Evolutionary conservation across 2,329 filamentous ascomycete species (phyloP).

Genomic region (Xenoacremonium recifei): DNA sequence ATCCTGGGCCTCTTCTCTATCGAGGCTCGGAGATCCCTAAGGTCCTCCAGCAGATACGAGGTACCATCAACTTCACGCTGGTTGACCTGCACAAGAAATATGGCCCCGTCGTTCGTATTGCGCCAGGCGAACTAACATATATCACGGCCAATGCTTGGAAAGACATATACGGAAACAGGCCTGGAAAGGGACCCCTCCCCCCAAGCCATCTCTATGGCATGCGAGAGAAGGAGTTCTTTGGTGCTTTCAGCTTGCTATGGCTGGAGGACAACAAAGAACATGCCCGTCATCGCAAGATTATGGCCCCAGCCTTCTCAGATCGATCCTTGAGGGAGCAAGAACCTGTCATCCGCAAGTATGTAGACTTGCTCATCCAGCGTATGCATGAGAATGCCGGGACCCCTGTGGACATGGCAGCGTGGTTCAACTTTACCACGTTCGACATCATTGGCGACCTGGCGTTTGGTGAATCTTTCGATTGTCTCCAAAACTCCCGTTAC

Average conservation of each 20-base stretch:
- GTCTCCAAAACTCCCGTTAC: slow-evolving; percentile 16
- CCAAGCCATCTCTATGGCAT: not conserved
- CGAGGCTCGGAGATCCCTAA: not conserved
- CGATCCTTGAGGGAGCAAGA: slow-evolving; percentile 23
- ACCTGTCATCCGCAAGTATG: slow-evolving; percentile 33
- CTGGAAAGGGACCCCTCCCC: not conserved
- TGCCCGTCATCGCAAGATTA: slow-evolving; percentile 7
- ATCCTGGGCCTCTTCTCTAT: not conserved
- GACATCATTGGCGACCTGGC: slow-evolving; percentile 29
- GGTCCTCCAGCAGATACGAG: not conserved
- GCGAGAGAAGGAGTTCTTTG: not conserved
- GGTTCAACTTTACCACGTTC: slow-evolving; percentile 30
- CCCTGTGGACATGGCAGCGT: slow-evolving; percentile 5
- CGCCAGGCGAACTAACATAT: too few species aligned
- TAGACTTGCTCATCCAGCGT: slow-evolving; percentile 34
- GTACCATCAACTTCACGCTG: not conserved
- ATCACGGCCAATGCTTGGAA: too few species aligned
- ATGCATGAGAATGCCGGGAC: not conserved
- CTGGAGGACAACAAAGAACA: not conserved
- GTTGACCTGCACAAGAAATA: not conserved
- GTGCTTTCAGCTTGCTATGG: not conserved
- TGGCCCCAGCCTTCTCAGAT: slow-evolving; percentile 24
- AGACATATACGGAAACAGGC: too few species aligned
- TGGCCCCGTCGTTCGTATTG: too few species aligned
- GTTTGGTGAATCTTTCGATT: slow-evolving; percentile 27